phyloP scores from a whole-genome alignment of 176 grass and related monocot species.

The Oryza nivara region DNA sequence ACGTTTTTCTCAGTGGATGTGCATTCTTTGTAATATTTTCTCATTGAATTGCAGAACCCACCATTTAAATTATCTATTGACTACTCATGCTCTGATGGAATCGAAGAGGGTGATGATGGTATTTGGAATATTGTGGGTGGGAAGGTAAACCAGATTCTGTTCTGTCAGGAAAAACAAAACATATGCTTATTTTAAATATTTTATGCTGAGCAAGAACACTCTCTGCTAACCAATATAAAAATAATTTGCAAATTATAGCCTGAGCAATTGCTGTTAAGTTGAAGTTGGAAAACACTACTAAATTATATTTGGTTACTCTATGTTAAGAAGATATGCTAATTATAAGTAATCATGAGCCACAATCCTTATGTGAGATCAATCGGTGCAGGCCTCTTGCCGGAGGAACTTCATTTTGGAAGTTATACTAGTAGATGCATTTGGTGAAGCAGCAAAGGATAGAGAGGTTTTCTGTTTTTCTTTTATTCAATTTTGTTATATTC shows the following conservation, averaged over 20 bases:
- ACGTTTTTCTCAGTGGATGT: neutral
- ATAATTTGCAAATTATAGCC: constrained; percentile 8
- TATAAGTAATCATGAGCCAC: neutral
- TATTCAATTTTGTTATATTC: constrained; percentile 12
- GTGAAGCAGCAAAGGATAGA: constrained; percentile 67
- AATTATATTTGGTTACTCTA: constrained; percentile 17
- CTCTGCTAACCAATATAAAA: neutral
- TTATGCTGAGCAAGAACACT: constrained; percentile 8
- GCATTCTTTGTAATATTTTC: constrained; percentile 4
- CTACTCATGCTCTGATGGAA: constrained; percentile 71
- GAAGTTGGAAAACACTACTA: constrained; percentile 16
- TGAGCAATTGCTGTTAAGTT: constrained; percentile 26
- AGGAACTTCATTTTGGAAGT: constrained; percentile 91
- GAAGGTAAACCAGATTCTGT: constrained; percentile 60
- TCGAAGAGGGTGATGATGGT: constrained; percentile 79
- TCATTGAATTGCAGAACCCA: constrained; percentile 60
- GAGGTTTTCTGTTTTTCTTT: constrained; percentile 49
- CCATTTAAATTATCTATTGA: constrained; percentile 88
- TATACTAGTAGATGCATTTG: constrained; percentile 67
- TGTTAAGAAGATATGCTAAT: neutral
- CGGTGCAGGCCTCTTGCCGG: constrained; percentile 82
- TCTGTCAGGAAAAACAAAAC: neutral
- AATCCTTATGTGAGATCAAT: constrained; percentile 26
- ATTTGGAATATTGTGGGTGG: constrained; percentile 96
- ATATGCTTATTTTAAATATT: constrained; percentile 13